A percentile compares a stretch with the other conserved stretches of the same genome.
Conservation (phyloP, 1,284 basidiomycete genomes). For the Apiotrichum akiyoshidainum region DNA sequence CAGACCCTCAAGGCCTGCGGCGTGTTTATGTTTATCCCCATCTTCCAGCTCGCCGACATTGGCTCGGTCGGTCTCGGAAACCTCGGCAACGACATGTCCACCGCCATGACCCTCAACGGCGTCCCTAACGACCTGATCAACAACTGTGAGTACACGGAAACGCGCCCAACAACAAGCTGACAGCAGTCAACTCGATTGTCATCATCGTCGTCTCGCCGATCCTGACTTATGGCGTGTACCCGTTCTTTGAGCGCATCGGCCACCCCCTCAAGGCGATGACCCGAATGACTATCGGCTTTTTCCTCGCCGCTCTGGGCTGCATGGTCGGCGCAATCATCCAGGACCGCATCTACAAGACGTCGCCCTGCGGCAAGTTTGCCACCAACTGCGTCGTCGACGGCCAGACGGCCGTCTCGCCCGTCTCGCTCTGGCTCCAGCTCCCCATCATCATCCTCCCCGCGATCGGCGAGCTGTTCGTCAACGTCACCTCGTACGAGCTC, state of each 20-base stretch:
- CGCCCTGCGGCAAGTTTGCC: slow-evolving; percentile 51
- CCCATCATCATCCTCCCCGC: slow-evolving; percentile 53
- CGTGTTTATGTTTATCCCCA: slow-evolving; percentile 53
- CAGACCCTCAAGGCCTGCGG: slow-evolving; percentile 52
- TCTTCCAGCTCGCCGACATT: slow-evolving; percentile 52
- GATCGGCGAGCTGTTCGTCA: slow-evolving; percentile 54
- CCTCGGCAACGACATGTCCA: slow-evolving; percentile 41
- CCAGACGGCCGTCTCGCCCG: slow-evolving; percentile 1
- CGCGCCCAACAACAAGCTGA: no score
- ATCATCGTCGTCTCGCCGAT: slow-evolving; percentile 53
- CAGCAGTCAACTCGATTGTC: slow-evolving; percentile 49
- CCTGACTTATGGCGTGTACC: slow-evolving; percentile 53
- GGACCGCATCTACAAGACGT: slow-evolving; percentile 52
- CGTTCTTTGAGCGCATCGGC: slow-evolving; percentile 46
- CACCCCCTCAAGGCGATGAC: slow-evolving; percentile 40
- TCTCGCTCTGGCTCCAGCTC: slow-evolving; percentile 50
- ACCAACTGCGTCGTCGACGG: slow-evolving; percentile 36
- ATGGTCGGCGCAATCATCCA: slow-evolving; percentile 53
- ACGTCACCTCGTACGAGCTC: slow-evolving; percentile 54
- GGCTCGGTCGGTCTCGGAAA: slow-evolving; percentile 46
- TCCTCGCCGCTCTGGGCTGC: slow-evolving; percentile 47
- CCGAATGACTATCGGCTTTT: slow-evolving; percentile 38
- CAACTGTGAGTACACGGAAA: slow-evolving; percentile 30
- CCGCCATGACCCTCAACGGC: slow-evolving; percentile 49
- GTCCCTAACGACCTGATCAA: slow-evolving; percentile 54